phyloP scores from a whole-genome alignment of 2,329 filamentous ascomycete genomes.

The Calonectria fujianensis region DNA sequence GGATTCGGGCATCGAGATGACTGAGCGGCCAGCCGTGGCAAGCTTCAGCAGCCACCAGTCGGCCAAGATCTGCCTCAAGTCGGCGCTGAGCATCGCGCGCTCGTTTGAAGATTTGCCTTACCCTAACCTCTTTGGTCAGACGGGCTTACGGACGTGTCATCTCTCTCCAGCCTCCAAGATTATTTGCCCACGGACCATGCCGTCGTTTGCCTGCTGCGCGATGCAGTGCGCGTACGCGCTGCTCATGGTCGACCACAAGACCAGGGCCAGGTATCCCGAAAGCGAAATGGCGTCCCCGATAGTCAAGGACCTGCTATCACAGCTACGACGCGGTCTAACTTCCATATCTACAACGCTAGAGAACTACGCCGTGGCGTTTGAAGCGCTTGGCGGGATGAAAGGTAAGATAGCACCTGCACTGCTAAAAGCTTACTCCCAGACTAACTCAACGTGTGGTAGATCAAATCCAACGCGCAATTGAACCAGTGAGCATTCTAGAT shows the following conservation, averaged over 20 bases:
- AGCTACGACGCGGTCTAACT: not conserved
- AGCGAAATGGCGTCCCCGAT: not conserved
- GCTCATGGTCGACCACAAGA: conserved; percentile 17
- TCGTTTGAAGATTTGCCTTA: conserved; percentile 16
- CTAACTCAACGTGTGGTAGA: not conserved
- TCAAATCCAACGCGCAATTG: conserved; percentile 8
- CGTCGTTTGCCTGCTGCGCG: conserved; percentile 13
- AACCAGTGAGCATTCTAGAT: not conserved
- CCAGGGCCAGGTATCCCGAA: conserved; percentile 1
- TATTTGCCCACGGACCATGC: conserved; percentile 2
- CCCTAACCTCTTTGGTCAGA: not conserved
- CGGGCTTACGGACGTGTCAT: not conserved
- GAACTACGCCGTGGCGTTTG: conserved; percentile 9
- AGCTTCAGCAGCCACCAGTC: conserved; percentile 11
- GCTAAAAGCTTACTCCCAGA: no score
- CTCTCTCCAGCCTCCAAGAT: not conserved
- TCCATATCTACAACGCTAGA: conserved; percentile 6
- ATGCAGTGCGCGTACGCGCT: conserved; percentile 22
- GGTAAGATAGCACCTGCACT: not conserved
- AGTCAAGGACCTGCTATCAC: not conserved
- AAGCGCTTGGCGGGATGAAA: conserved; percentile 15
- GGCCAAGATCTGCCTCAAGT: conserved; percentile 17
- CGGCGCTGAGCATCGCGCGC: conserved; percentile 1
- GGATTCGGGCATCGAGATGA: not conserved
- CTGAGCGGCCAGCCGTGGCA: not conserved